These are phyloP conservation scores for Botryotinia globosa DNA, from an alignment of 2,329 filamentous ascomycete species.

Conservation along the genomic window DNA sequence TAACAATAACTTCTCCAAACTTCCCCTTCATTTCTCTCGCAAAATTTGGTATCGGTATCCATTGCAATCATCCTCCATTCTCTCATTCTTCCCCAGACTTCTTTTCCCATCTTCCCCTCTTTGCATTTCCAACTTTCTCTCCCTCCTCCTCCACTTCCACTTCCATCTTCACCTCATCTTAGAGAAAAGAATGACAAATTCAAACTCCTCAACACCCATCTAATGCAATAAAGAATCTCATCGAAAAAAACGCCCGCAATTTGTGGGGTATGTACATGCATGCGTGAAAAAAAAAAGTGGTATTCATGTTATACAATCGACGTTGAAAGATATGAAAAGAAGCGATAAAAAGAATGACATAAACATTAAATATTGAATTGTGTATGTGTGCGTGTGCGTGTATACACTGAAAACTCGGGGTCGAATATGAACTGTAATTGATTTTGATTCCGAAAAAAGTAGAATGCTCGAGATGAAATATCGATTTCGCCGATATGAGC, in stretches of 20 bases:
- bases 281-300: background rate
- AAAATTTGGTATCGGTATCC: background rate
- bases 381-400: background rate
- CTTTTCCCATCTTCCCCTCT: background rate
- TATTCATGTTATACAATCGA: slow-evolving; percentile 4
- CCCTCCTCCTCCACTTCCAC: background rate
- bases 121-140: background rate
- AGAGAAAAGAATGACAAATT: background rate
- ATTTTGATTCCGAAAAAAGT: background rate
- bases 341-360: background rate
- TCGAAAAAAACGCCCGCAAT: background rate
- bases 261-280: slow-evolving; percentile 6
- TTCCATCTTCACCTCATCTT: background rate
- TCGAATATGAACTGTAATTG: background rate
- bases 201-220: background rate
- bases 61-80: background rate
- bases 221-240: background rate
- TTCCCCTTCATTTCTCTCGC: background rate
- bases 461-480: background rate
- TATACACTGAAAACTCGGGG: background rate
- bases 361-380: slow-evolving; percentile 11
- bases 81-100: background rate
- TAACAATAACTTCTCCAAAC: background rate
- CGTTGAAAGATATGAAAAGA: background rate
- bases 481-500: background rate